These are phyloP conservation scores for Thelonectria discophora DNA, from an alignment of 2,329 filamentous ascomycete species.

Conservation along the genomic window DNA sequence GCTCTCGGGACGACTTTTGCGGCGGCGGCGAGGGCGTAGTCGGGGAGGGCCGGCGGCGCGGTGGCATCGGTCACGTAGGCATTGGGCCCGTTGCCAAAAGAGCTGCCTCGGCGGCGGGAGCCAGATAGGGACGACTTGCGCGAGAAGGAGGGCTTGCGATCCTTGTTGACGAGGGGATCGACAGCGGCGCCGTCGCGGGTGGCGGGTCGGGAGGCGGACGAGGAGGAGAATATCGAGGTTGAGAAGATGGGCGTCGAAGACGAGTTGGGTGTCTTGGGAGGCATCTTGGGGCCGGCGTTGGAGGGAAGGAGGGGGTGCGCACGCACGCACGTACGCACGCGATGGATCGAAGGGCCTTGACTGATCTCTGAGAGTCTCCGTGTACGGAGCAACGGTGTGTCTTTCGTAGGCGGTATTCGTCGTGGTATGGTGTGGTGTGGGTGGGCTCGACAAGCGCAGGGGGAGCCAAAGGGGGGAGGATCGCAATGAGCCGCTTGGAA, in stretches of 20 bases:
- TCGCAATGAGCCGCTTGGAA: constrained; percentile 9
- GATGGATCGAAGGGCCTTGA: constrained; percentile 12
- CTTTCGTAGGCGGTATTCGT: neutral
- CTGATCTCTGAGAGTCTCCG: neutral
- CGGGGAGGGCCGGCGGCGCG: constrained; percentile 62
- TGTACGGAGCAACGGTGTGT: neutral
- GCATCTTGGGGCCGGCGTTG: constrained; percentile 30
- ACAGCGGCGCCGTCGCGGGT: constrained; percentile 51
- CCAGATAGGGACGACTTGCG: constrained; percentile 64
- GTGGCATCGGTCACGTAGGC: constrained; percentile 56
- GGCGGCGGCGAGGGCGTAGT: constrained; percentile 61
- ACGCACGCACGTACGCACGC: constrained; percentile 15
- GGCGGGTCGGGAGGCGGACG: constrained; percentile 46
- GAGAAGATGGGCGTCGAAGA: constrained; percentile 49
- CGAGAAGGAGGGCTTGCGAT: constrained; percentile 62
- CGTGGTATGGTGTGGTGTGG: constrained; percentile 20
- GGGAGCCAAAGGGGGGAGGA: constrained; percentile 1
- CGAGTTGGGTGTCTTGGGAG: constrained; percentile 39
- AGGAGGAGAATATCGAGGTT: constrained; percentile 49
- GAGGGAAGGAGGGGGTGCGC: neutral
- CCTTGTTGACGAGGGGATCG: constrained; percentile 48
- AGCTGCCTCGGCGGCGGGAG: constrained; percentile 53
- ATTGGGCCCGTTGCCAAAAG: constrained; percentile 49
- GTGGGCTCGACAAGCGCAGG: constrained; percentile 15
- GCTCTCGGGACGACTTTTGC: constrained; percentile 52